Percentiles rank a stretch among this genome's conserved stretches.
These are phyloP conservation scores for Exidia glandulosa DNA, from an alignment of 768 basidiomycete species.

Conservation along the genomic window DNA sequence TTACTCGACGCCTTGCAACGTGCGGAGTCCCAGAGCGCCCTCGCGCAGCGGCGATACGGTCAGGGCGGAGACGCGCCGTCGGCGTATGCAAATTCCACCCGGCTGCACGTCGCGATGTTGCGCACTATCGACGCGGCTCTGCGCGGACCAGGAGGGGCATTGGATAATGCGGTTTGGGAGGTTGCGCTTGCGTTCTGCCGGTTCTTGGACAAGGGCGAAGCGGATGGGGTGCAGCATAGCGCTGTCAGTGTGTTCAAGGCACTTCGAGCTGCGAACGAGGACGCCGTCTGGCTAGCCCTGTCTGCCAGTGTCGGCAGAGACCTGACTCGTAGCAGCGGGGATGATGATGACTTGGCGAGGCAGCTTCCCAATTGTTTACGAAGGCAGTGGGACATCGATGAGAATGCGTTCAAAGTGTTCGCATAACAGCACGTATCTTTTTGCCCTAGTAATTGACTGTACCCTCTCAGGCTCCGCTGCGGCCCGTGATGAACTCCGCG, in stretches of 20 bases:
- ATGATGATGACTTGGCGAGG: neutral
- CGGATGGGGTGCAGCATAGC: slow-evolving; percentile 61
- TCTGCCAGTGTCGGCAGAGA: slow-evolving; percentile 35
- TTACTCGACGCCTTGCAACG: slow-evolving; percentile 50
- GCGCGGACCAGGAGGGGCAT: slow-evolving; percentile 48
- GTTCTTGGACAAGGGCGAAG: slow-evolving; percentile 55
- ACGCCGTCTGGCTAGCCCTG: slow-evolving; percentile 78
- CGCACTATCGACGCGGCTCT: slow-evolving; percentile 60
- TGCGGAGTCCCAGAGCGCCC: slow-evolving; percentile 56
- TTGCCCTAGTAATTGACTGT: no score
- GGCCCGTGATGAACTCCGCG: no score
- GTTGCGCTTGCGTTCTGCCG: slow-evolving; percentile 63
- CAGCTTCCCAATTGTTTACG: neutral
- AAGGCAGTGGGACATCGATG: slow-evolving; percentile 50
- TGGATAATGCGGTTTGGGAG: slow-evolving; percentile 71
- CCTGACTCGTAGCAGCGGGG: slow-evolving; percentile 17
- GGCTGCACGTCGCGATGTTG: slow-evolving; percentile 67
- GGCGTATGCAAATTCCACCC: slow-evolving; percentile 71
- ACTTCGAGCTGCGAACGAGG: slow-evolving; percentile 52
- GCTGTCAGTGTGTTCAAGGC: slow-evolving; percentile 56
- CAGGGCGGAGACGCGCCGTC: slow-evolving; percentile 34
- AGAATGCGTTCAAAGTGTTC: no score
- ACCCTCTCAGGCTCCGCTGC: no score
- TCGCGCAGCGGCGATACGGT: slow-evolving; percentile 44
- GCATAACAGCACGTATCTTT: no score